Base-by-base conservation (phyloP, 129 eudicot genomes). In the Ambrosia artemisiifolia region DNA sequence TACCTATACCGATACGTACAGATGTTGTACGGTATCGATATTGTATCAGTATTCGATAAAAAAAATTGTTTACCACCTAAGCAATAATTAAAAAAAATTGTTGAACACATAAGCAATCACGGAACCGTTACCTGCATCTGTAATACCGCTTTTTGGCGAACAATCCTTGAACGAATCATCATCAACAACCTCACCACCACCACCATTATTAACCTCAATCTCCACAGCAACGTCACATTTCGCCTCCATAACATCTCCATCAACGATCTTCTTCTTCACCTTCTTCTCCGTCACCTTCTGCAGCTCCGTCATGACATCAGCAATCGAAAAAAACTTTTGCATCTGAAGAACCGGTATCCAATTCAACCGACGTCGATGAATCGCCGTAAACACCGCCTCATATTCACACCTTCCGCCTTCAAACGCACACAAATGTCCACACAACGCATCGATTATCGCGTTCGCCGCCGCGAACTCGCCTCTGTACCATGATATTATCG, bases 381-480 rank as follows among this genome's bases (percentile, higher is more conserved):
- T 88, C 17, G 96, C 98, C 10, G 83, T 80, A 54, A 94, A 94
- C 34, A 76, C 96, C 46, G 87, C 64, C 47, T 88, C 89, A 43
- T 94, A 88, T 42, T 78, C 87, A 43, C 74, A 14, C 8, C 77
- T 42, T 20, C 57, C 82, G 35, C 75, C 79, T 3, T 83, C 85
- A 48, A 88, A 76, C 83, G 64, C 83, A 7, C 83, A 65, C 55
- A 94, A 24, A 75, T 94, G 98, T 60, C 79, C 48, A 50, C 97
- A 90, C n/a, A 94, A 89, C 50, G 95, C 81, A 44, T 94, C 98
- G 61, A 94, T 94, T 16, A 94, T 94, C 43, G 98, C 97, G 82
- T 94, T 94, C 28, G 98, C 97, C 13, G 97, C 98, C 35, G 98
- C 96, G 49, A 94, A 94, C 82, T 94, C 98, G 47, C 93, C 96